Evolutionary conservation across 2,329 filamentous ascomycete species (phyloP).

Genomic region (Xylaria sp.): DNA sequence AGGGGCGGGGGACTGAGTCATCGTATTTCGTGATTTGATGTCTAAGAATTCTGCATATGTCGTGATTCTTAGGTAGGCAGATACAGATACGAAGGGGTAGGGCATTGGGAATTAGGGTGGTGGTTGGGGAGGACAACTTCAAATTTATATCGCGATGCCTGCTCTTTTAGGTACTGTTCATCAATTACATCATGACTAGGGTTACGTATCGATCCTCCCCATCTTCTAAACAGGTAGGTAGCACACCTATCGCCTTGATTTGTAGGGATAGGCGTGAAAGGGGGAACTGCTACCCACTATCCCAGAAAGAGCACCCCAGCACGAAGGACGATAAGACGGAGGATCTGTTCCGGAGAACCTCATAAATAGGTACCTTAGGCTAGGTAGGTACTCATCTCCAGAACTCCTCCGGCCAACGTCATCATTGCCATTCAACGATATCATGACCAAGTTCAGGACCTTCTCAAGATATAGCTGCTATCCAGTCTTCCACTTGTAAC

Average conservation of each 20-base stretch:
- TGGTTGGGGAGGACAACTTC: conserved; percentile 8
- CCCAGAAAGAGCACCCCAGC: background rate
- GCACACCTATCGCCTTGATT: too few species aligned
- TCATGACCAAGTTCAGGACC: too few species aligned
- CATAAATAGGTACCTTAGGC: background rate
- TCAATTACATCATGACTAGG: too few species aligned
- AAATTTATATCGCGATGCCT: background rate
- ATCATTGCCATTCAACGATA: too few species aligned
- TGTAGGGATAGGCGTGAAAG: too few species aligned
- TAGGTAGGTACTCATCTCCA: background rate
- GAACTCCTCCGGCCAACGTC: too few species aligned
- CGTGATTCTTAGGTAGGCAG: conserved; percentile 13
- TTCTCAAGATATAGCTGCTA: too few species aligned
- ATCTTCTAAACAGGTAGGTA: too few species aligned
- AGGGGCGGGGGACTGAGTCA: conserved; percentile 12
- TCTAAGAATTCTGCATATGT: conserved; percentile 21
- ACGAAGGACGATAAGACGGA: background rate
- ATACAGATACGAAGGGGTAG: background rate
- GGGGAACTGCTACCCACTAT: background rate
- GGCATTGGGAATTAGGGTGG: background rate
- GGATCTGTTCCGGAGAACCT: background rate
- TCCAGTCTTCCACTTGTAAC: too few species aligned
- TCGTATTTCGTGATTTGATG: conserved; percentile 8
- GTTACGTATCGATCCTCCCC: too few species aligned
- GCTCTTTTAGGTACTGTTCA: too few species aligned